Base-by-base conservation (phyloP, 202 grass and related monocot species). In the Carex arenaria region DNA sequence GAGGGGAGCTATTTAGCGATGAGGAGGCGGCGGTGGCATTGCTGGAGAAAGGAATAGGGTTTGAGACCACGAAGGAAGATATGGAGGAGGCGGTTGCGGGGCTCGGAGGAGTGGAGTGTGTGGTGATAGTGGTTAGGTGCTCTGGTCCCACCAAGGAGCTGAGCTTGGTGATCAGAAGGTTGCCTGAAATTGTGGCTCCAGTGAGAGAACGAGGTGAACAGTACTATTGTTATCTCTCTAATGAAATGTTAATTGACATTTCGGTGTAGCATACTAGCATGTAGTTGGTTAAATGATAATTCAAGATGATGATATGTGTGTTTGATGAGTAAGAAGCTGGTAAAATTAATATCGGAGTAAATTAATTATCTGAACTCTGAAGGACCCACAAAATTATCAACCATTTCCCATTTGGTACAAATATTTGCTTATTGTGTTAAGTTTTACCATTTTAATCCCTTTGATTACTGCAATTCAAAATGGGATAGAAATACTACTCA, bases 51-150 rank as follows among this genome's bases (percentile, higher is more conserved):
- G 83, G 85, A 67, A 67, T 90, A 49, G 79, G 90, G 26, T 89
- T 89, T 53, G 96, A 95, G 64, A 82, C 89, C 8, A 87, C 80
- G 11, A 89, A 81, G 78, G 53, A 65, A 0, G 83, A 92, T 28
- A 88, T 92, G 77, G 84, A 85, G 36, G 72, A 6, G 13, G 88
- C 83, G 12, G 75, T 99, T 84, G 18, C 3, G 10, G 40, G 42
- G 0, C 78, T 22, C 1, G n/a, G 42, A 23, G 73, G 51, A 63
- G 81, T 84, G 0, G 96, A 99, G 77, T 96, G 96, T 87, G 96
- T 95, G 17, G 89, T 92, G 69, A 23, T 93, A 55, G 91, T 92
- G 67, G 69, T 98, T 31, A 88, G 88, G 80, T 95, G 93, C 85
- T 90, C 88, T 68, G 89, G 88, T 15, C 83, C 93, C 20, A 0